Percentiles rank a stretch among this genome's conserved stretches.
These are phyloP conservation scores for Themeda triandra DNA, from an alignment of 176 grass and related monocot species.

Conservation along the genomic window DNA sequence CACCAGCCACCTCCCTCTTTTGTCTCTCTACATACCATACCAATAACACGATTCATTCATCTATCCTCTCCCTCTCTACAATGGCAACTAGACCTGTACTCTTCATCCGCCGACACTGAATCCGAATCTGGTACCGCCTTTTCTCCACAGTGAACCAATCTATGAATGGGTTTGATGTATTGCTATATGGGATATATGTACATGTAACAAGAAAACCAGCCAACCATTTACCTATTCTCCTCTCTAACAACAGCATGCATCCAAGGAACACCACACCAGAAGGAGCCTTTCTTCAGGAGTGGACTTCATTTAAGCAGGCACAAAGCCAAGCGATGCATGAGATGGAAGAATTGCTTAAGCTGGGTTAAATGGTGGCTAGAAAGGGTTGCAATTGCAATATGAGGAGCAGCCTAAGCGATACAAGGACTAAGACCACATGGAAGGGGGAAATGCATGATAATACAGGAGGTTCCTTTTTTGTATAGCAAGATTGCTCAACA, in stretches of 20 bases:
- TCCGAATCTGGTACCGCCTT: neutral
- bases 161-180: conserved; percentile 27
- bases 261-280: conserved; percentile 22
- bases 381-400: conserved; percentile 24
- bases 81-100: conserved; percentile 36
- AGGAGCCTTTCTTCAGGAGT: conserved; percentile 27
- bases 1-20: conserved; percentile 35
- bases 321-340: conserved; percentile 30
- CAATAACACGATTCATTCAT: conserved; percentile 10
- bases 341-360: conserved; percentile 29
- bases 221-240: conserved; percentile 8
- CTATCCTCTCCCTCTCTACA: conserved; percentile 31
- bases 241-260: conserved; percentile 22
- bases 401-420: conserved; percentile 43
- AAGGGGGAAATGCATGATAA: neutral
- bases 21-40: conserved; percentile 4
- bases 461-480: conserved; percentile 39
- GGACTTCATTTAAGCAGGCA: conserved; percentile 13
- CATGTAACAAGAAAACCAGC: conserved; percentile 43
- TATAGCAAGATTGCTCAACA: conserved; percentile 41
- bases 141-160: conserved; percentile 24
- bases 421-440: conserved; percentile 22
- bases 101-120: neutral
- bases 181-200: conserved; percentile 53
- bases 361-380: conserved; percentile 2